Base-by-base conservation (phyloP, 805 yeast genomes). In the Torulaspora gathmanii region DNA sequence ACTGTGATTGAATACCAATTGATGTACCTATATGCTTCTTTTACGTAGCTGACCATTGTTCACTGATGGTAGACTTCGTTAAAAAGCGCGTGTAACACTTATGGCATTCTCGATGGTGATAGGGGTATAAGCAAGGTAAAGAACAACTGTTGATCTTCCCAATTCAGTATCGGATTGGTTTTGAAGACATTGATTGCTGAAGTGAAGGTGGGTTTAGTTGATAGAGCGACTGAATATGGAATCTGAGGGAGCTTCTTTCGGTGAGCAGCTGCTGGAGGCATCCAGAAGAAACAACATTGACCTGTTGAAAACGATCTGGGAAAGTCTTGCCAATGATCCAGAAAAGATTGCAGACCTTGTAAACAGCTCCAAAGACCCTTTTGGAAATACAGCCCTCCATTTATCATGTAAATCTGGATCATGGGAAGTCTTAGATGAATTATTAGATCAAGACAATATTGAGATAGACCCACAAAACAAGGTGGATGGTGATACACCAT, bases 241-340 rank as follows among this genome's bases (percentile, higher is more conserved):
- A 41, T 45, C 62, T 22, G 79, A 77, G 51, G 96, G 96, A 33
- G 97, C 97, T 5, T 73, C 85, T 6, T 74, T 74, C 46, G 67
- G 75, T 16, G 91, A 91, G 63, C 96, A 87, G 68, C 67, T 91
- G 37, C 71, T 93, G 34, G 97, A 91, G 54, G 82, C 91, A 3
- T 82, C 95, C 7, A 80, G 98, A 61, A 74, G 96, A 65, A 86
- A 91, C 71, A 93, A 91, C 63, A 75, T 79, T 2, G 95, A 87
- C 50, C 74, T 91, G 40, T 67, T 89, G 37, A 71, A 75, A 26
- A 69, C 77, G 15, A 74, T 89, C 42, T 67, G 83, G 26, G 68
- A 67, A 17, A 74, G 68, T 7, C 60, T 73, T 30, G 64, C 58
- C 22, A 64, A 69, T 43, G 61, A 63, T 40, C 44, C 54, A 3